Evolutionary conservation across 2,329 filamentous ascomycete genomes (phyloP).

Genomic region (Fusarium kyushuense): DNA sequence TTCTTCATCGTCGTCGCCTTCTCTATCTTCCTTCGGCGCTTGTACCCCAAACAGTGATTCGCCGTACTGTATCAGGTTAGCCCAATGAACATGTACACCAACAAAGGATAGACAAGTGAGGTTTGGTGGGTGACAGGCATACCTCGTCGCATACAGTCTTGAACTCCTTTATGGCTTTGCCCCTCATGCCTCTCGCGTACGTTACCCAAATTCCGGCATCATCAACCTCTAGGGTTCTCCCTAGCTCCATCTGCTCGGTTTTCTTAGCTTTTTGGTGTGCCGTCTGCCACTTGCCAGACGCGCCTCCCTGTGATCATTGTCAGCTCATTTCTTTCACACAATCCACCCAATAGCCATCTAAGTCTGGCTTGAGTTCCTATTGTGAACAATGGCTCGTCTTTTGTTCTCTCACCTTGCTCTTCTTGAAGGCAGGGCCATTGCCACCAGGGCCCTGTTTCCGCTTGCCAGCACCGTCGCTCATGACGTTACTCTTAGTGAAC

Average conservation of each 20-base stretch:
- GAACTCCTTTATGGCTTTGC: slow-evolving; percentile 76
- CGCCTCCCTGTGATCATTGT: slow-evolving; percentile 58
- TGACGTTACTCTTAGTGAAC: slow-evolving; percentile 22
- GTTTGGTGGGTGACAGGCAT: slow-evolving; percentile 22
- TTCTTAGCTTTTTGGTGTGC: slow-evolving; percentile 67
- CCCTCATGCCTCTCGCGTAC: slow-evolving; percentile 78
- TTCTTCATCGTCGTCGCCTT: slow-evolving; percentile 54
- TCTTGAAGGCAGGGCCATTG: slow-evolving; percentile 51
- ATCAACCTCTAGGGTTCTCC: slow-evolving; percentile 70
- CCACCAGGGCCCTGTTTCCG: slow-evolving; percentile 52
- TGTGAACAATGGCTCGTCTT: neutral
- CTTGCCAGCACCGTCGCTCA: slow-evolving; percentile 52
- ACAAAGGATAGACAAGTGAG: neutral
- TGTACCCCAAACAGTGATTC: slow-evolving; percentile 69
- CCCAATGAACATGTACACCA: slow-evolving; percentile 8
- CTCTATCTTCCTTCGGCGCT: slow-evolving; percentile 49
- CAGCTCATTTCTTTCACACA: slow-evolving; percentile 20
- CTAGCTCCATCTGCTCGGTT: slow-evolving; percentile 56
- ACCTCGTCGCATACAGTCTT: slow-evolving; percentile 75
- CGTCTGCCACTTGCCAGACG: slow-evolving; percentile 71
- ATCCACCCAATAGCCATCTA: neutral
- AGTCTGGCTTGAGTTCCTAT: neutral
- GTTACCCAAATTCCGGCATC: slow-evolving; percentile 84
- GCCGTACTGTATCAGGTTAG: slow-evolving; percentile 66
- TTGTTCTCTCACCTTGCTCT: slow-evolving; percentile 55